Evolutionary conservation across 1,284 basidiomycete genomes (phyloP).

Genomic region (Malassezia nana): DNA sequence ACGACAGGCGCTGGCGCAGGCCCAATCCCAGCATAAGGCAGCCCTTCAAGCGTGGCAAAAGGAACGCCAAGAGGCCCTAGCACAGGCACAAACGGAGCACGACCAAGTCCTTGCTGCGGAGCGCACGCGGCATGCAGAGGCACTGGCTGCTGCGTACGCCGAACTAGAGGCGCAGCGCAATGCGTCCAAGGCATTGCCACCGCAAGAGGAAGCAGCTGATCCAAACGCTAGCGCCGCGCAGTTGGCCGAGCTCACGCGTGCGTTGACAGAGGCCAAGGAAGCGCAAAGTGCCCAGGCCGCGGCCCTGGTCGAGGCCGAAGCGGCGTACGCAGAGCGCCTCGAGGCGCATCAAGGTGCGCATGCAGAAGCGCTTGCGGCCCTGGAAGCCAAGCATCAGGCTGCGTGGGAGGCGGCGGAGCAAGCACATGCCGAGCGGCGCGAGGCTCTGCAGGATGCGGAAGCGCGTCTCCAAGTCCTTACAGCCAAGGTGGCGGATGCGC

Average conservation of each 20-base stretch:
- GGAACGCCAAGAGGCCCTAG: not conserved
- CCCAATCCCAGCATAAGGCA: not conserved
- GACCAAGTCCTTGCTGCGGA: not conserved
- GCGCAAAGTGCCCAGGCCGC: not conserved
- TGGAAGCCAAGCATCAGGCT: slow-evolving; percentile 6
- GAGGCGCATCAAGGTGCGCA: slow-evolving; percentile 5
- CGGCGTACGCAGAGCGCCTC: not conserved
- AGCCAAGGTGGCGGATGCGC: slow-evolving; percentile 3
- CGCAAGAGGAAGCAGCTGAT: not conserved
- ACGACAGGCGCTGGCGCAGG: not conserved
- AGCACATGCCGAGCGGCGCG: slow-evolving; percentile 23
- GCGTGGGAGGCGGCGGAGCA: slow-evolving; percentile 20
- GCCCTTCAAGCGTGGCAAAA: not conserved
- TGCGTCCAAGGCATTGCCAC: not conserved
- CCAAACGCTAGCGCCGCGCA: not conserved
- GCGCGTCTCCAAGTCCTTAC: not conserved
- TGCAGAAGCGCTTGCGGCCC: not conserved
- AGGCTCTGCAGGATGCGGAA: slow-evolving; percentile 5
- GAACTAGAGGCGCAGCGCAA: not conserved
- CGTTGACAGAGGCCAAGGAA: slow-evolving; percentile 8
- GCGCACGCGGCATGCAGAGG: not conserved
- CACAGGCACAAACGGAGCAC: not conserved
- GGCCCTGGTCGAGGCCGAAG: not conserved
- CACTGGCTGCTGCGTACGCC: not conserved
- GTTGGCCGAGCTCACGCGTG: not conserved